These are phyloP conservation scores for Zopfia rhizophila DNA, from an alignment of 2,329 filamentous ascomycete genomes.

Conservation along the genomic window DNA sequence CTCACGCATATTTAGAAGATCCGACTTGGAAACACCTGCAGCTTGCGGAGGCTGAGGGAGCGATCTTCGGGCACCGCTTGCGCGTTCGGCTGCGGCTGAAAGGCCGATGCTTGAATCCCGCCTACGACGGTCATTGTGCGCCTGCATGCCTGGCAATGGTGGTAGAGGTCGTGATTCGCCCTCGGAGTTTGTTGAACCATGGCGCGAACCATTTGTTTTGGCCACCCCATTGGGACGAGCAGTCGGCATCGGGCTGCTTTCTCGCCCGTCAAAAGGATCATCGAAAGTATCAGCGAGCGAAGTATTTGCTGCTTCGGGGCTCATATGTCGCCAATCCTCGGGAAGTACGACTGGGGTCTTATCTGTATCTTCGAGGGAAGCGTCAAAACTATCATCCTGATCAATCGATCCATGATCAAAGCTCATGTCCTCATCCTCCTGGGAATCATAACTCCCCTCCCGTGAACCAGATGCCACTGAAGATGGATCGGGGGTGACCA, in stretches of 20 bases:
- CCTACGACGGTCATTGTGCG: conserved; percentile 64
- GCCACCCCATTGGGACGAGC: conserved; percentile 55
- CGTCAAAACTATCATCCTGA: conserved; percentile 92
- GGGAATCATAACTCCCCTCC: conserved; percentile 90
- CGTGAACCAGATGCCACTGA: conserved; percentile 89
- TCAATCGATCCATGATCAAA: conserved; percentile 68
- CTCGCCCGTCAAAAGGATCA: conserved; percentile 72
- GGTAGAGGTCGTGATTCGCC: conserved; percentile 86
- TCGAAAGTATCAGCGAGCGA: conserved; percentile 66
- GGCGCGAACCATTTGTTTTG: conserved; percentile 61
- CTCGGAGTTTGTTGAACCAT: conserved; percentile 80
- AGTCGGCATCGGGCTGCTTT: conserved; percentile 75
- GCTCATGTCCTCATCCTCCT: conserved; percentile 76
- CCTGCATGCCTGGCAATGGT: conserved; percentile 78
- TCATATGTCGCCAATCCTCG: conserved; percentile 91
- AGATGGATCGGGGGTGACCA: conserved; percentile 96
- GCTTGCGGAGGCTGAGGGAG: conserved; percentile 78
- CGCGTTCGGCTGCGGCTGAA: conserved; percentile 77
- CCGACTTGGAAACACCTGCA: conserved; percentile 75
- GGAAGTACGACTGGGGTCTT: conserved; percentile 98
- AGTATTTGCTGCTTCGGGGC: conserved; percentile 68
- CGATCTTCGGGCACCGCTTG: conserved; percentile 72
- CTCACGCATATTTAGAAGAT: conserved; percentile 79
- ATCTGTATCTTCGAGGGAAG: conserved; percentile 91
- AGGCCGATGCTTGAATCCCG: conserved; percentile 70